Evolutionary conservation across 2,329 filamentous ascomycete species (phyloP).

Genomic region (Dendryphion nanum): DNA sequence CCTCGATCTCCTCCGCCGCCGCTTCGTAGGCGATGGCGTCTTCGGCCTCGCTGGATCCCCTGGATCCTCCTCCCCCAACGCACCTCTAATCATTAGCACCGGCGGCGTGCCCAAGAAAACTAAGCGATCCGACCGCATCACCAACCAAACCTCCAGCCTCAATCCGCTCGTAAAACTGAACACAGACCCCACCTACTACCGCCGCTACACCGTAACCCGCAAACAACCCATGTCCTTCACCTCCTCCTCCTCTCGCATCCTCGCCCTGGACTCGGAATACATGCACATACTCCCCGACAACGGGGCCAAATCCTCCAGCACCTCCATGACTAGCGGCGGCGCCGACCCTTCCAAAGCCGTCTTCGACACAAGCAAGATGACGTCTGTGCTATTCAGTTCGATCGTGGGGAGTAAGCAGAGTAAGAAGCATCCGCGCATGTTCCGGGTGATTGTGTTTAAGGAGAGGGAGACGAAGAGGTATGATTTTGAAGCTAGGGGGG

Average conservation of each 20-base stretch:
- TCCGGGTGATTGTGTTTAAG: constrained; percentile 76
- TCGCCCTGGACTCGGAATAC: constrained; percentile 82
- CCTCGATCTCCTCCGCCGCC: constrained; percentile 71
- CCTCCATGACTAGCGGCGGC: constrained; percentile 28
- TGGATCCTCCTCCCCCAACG: constrained; percentile 68
- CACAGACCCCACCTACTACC: constrained; percentile 51
- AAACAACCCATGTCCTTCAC: constrained; percentile 82
- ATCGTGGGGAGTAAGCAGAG: constrained; percentile 81
- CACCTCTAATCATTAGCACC: constrained; percentile 56
- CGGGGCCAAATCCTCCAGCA: constrained; percentile 72
- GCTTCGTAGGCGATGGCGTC: constrained; percentile 73
- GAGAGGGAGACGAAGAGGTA: constrained; percentile 76
- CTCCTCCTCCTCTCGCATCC: constrained; percentile 69
- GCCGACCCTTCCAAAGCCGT: constrained; percentile 54
- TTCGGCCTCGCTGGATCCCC: constrained; percentile 68
- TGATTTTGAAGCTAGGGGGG: constrained; percentile 76
- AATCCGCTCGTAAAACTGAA: constrained; percentile 64
- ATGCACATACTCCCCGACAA: constrained; percentile 87
- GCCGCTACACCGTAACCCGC: constrained; percentile 76
- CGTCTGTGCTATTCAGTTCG: constrained; percentile 78
- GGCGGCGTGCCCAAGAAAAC: constrained; percentile 51
- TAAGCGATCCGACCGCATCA: constrained; percentile 54
- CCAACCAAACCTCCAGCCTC: constrained; percentile 49
- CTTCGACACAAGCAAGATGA: constrained; percentile 65
- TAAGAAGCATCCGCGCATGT: constrained; percentile 75